Conservation (phyloP, 352 stramenopile species). For the Globisporangium lucens region DNA sequence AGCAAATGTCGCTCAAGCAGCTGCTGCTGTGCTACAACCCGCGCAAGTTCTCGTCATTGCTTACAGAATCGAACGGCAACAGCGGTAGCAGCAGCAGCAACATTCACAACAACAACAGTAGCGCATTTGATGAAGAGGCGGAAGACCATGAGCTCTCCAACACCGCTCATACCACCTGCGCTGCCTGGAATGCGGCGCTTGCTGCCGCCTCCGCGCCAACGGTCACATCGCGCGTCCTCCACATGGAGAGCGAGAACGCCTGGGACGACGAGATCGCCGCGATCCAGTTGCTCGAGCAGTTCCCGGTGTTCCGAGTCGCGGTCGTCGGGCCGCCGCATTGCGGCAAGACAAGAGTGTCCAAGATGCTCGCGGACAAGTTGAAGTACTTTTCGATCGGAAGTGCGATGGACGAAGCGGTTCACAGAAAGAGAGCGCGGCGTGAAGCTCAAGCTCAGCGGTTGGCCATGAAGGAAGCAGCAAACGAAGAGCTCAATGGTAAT, state of each 20-base stretch:
- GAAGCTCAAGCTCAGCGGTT: background rate
- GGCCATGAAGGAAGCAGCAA: conserved; percentile 6
- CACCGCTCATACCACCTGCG: background rate
- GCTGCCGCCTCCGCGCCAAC: conserved; percentile 4
- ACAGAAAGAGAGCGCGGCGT: conserved; percentile 18
- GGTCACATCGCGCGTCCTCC: conserved; percentile 16
- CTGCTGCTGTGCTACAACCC: conserved; percentile 70
- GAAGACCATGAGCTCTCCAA: background rate
- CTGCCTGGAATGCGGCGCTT: conserved; percentile 3
- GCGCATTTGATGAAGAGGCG: background rate
- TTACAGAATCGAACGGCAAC: conserved; percentile 4
- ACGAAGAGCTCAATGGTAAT: background rate
- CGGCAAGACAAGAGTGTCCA: conserved; percentile 56
- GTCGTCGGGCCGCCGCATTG: conserved; percentile 55
- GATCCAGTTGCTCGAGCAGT: conserved; percentile 31
- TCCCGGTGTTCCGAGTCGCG: conserved; percentile 41
- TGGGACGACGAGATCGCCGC: conserved; percentile 48
- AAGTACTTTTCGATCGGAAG: conserved; percentile 44
- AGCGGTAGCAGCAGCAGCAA: background rate
- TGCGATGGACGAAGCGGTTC: conserved; percentile 40
- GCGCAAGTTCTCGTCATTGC: conserved; percentile 50
- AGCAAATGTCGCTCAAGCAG: conserved; percentile 73
- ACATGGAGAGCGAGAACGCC: conserved; percentile 26
- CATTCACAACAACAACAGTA: background rate
- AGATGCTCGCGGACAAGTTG: conserved; percentile 38